Evolutionary conservation across 768 basidiomycete genomes (phyloP).

Genomic region (Pleurotus giganteus): DNA sequence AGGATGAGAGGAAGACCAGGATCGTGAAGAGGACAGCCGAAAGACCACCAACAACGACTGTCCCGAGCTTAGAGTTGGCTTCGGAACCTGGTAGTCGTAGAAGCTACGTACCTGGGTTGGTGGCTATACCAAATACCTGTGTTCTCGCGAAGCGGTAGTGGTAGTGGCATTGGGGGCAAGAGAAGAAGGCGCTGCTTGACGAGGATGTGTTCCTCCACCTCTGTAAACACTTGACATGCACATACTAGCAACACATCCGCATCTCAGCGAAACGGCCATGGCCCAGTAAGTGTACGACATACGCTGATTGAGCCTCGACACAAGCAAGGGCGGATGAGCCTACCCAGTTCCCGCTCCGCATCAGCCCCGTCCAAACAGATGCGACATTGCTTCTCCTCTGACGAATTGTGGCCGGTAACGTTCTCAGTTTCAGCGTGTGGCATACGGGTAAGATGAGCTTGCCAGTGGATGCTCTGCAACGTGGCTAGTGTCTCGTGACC

Average conservation of each 20-base stretch:
- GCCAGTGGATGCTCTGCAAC: too few relatives aligned
- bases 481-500: neutral
- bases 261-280: constrained; percentile 13
- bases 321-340: constrained; percentile 78
- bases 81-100: neutral
- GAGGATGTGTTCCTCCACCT: constrained; percentile 66
- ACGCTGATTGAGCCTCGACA: constrained; percentile 78
- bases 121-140: constrained; percentile 64
- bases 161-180: constrained; percentile 79
- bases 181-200: constrained; percentile 69
- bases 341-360: constrained; percentile 60
- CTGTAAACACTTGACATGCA: constrained; percentile 78
- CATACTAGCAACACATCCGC: constrained; percentile 49
- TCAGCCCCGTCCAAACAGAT: constrained; percentile 77
- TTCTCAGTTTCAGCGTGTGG: neutral
- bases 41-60: constrained; percentile 64
- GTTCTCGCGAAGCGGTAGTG: constrained; percentile 77
- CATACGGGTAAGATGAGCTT: too few relatives aligned
- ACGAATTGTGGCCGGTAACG: constrained; percentile 8
- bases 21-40: constrained; percentile 62
- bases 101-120: constrained; percentile 60
- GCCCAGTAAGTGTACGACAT: constrained; percentile 15
- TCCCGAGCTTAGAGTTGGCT: constrained; percentile 10
- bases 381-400: constrained; percentile 69
- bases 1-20: constrained; percentile 68